A percentile compares a stretch with the other conserved stretches of the same genome.
Evolutionary conservation across 2,329 filamentous ascomycete species (phyloP).

Genomic region (Torrubiella hemipterigena): DNA sequence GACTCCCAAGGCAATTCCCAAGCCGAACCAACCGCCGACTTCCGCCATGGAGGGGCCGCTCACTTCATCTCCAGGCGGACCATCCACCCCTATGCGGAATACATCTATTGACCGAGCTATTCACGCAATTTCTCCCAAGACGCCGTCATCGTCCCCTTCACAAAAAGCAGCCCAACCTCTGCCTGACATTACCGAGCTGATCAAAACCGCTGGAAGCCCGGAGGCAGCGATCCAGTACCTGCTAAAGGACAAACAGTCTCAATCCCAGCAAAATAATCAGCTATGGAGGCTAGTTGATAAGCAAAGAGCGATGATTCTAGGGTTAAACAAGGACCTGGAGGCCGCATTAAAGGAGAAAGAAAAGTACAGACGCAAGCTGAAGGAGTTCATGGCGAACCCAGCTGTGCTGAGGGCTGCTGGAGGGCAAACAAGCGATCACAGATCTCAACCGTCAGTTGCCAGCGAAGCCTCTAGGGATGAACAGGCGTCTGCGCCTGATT

Average conservation of each 20-base stretch:
- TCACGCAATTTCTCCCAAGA: slow-evolving; percentile 57
- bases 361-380: slow-evolving; percentile 79
- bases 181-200: slow-evolving; percentile 68
- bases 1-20: slow-evolving; percentile 23
- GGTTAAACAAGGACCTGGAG: slow-evolving; percentile 89
- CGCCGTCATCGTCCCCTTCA: slow-evolving; percentile 33
- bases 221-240: slow-evolving; percentile 83
- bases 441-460: slow-evolving; percentile 6
- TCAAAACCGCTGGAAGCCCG: slow-evolving; percentile 74
- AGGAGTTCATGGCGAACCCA: slow-evolving; percentile 49
- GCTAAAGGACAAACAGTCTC: slow-evolving; percentile 81
- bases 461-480: slow-evolving; percentile 13
- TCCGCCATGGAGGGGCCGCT: slow-evolving; percentile 36
- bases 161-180: slow-evolving; percentile 31
- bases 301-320: slow-evolving; percentile 84
- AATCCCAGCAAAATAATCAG: slow-evolving; percentile 80
- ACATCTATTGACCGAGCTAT: slow-evolving; percentile 92
- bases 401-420: slow-evolving; percentile 18
- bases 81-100: slow-evolving; percentile 43
- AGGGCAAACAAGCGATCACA: slow-evolving; percentile 6
- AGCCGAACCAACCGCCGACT: slow-evolving; percentile 18
- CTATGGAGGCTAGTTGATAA: slow-evolving; percentile 95
- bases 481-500: slow-evolving; percentile 22
- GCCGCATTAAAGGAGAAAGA: slow-evolving; percentile 88
- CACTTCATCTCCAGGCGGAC: slow-evolving; percentile 25